phyloP scores from a whole-genome alignment of 495 filamentous ascomycete genomes.

The Lindgomyces ingoldianus region DNA sequence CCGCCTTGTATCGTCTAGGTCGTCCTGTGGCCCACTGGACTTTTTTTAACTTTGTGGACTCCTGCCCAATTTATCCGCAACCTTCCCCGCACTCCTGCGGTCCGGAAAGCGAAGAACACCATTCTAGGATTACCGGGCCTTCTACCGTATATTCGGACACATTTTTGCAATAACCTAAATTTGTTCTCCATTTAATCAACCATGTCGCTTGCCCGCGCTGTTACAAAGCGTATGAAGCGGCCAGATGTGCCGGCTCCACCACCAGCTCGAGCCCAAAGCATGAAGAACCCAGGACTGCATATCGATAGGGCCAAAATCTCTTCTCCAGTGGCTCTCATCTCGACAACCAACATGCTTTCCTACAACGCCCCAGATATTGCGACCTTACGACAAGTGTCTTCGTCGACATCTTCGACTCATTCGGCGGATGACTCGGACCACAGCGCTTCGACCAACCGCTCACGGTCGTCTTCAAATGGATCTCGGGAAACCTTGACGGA shows the following conservation, averaged over 20 bases:
- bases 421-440: conserved; percentile 65
- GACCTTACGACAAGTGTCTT: conserved; percentile 46
- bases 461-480: conserved; percentile 46
- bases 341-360: conserved; percentile 93
- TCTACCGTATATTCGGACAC: conserved; percentile 24
- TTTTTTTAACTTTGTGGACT: neutral
- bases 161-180: conserved; percentile 12
- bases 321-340: conserved; percentile 78
- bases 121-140: conserved; percentile 32
- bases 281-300: conserved; percentile 46
- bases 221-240: conserved; percentile 36
- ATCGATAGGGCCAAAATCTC: conserved; percentile 67
- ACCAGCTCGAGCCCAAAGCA: conserved; percentile 33
- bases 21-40: neutral
- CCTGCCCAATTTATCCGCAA: conserved; percentile 34
- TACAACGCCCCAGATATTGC: conserved; percentile 84
- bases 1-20: neutral
- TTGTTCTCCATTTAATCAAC: conserved; percentile 47
- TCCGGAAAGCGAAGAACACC: conserved; percentile 11
- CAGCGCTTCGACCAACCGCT: conserved; percentile 33
- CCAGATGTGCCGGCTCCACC: conserved; percentile 20
- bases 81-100: conserved; percentile 26
- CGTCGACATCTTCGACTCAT: conserved; percentile 52
- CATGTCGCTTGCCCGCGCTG: conserved; percentile 35
- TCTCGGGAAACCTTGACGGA: conserved; percentile 71